These are phyloP conservation scores for Clathrospora elynae DNA, from an alignment of 2,329 filamentous ascomycete genomes.

Conservation along the genomic window DNA sequence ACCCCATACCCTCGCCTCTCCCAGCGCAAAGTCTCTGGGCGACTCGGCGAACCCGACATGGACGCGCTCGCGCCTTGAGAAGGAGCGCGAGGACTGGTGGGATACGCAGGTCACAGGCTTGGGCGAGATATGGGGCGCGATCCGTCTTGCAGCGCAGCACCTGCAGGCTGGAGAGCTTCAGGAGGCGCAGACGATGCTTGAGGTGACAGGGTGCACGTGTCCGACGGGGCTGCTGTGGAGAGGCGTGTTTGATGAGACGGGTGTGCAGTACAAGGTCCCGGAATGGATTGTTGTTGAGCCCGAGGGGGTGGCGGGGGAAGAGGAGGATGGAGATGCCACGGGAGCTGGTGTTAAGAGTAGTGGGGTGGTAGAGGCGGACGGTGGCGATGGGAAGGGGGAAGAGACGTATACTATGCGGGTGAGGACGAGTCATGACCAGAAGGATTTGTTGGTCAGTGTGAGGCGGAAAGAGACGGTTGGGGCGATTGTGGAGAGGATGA, in stretches of 20 bases:
- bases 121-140: conserved; percentile 77
- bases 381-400: conserved; percentile 23
- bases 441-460: conserved; percentile 46
- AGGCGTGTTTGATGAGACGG: conserved; percentile 53
- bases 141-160: conserved; percentile 70
- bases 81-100: conserved; percentile 82
- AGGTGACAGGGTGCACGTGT: conserved; percentile 67
- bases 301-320: conserved; percentile 43
- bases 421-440: conserved; percentile 47
- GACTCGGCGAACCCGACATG: conserved; percentile 29
- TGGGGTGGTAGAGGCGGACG: too few relatives aligned
- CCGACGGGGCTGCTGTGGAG: conserved; percentile 50
- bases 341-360: too few relatives aligned
- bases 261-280: conserved; percentile 52
- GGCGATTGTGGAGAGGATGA: conserved; percentile 65
- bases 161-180: conserved; percentile 61
- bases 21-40: conserved; percentile 27
- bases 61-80: conserved; percentile 68
- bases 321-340: conserved; percentile 22
- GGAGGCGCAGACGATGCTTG: conserved; percentile 76
- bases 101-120: conserved; percentile 83
- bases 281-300: conserved; percentile 55
- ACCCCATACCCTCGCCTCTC: conserved; percentile 34
- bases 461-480: conserved; percentile 62
- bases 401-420: conserved; percentile 42